Evolutionary conservation across 2,329 filamentous ascomycete genomes (phyloP).

Genomic region (Sclerotinia minor): DNA sequence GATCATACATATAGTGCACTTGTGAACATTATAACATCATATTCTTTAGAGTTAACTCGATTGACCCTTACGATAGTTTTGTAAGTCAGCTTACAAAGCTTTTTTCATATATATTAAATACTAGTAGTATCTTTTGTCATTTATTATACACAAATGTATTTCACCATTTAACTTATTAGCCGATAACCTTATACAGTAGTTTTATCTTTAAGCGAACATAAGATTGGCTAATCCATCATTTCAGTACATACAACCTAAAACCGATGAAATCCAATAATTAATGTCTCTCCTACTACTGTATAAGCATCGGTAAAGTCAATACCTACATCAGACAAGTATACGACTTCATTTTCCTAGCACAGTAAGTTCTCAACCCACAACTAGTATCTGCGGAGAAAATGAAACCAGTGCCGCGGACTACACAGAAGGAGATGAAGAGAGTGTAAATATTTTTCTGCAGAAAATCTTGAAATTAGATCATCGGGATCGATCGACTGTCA

Average conservation of each 20-base stretch:
- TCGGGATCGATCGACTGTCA: slow-evolving; percentile 45
- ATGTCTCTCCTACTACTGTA: neutral
- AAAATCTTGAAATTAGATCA: slow-evolving; percentile 49
- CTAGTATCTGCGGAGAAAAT: slow-evolving; percentile 30
- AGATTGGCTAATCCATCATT: too few relatives aligned
- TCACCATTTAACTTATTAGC: too few relatives aligned
- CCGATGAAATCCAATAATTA: neutral
- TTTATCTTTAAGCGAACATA: too few relatives aligned
- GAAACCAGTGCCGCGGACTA: slow-evolving; percentile 36
- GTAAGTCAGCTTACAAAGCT: too few relatives aligned
- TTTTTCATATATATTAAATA: too few relatives aligned
- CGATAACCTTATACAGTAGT: too few relatives aligned
- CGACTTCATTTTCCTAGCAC: neutral
- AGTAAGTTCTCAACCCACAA: neutral
- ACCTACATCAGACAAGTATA: slow-evolving; percentile 6
- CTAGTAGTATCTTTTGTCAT: too few relatives aligned
- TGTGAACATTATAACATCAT: too few relatives aligned
- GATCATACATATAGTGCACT: too few relatives aligned
- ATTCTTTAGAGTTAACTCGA: too few relatives aligned
- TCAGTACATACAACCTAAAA: neutral
- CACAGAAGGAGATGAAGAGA: slow-evolving; percentile 38
- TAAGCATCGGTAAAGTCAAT: neutral
- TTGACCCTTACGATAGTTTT: too few relatives aligned
- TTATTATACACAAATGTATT: too few relatives aligned
- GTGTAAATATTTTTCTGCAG: slow-evolving; percentile 44